phyloP scores from a whole-genome alignment of 2,329 filamentous ascomycete genomes.

The Lasiodiplodia hormozganensis region DNA sequence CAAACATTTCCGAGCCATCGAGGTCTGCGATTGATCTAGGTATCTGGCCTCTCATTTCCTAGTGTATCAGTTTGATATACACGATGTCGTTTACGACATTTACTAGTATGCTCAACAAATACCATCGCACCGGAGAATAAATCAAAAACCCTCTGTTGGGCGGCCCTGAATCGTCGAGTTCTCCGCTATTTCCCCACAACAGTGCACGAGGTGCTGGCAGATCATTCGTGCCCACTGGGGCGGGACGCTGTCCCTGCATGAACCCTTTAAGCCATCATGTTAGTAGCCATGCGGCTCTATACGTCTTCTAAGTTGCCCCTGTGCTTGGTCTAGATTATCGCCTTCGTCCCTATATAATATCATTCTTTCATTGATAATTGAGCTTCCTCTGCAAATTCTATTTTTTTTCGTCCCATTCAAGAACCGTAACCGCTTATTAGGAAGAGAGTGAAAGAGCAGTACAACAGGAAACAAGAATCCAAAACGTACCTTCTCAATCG shows the following conservation, averaged over 20 bases:
- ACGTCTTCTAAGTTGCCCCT: neutral
- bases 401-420: neutral
- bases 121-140: neutral
- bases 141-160: neutral
- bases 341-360: neutral
- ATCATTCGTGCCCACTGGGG: neutral
- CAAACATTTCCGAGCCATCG: neutral
- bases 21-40: neutral
- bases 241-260: neutral
- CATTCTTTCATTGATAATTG: neutral
- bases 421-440: neutral
- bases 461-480: neutral
- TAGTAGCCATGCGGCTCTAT: neutral
- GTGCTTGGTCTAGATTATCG: neutral
- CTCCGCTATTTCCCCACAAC: neutral
- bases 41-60: rapidly evolving
- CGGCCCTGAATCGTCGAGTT: neutral
- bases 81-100: neutral
- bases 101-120: neutral
- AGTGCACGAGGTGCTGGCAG: neutral
- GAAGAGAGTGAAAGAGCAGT: neutral
- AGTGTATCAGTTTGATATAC: neutral
- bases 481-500: neutral
- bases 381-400: neutral
- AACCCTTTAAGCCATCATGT: neutral